Conservation (phyloP, 179 eudicot genomes). For the Actinidia polygama region DNA sequence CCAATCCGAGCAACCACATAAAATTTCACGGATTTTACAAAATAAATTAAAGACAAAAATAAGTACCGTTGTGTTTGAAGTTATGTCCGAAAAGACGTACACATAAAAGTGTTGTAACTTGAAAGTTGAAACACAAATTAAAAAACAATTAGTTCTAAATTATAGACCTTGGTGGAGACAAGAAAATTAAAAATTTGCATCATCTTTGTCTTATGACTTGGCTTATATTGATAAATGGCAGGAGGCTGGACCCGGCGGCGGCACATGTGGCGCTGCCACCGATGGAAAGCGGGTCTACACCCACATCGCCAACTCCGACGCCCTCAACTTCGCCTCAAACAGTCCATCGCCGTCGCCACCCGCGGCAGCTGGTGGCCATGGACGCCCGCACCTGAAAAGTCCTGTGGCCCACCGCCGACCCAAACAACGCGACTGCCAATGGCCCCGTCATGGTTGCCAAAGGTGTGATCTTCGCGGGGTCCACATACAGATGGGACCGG, state of each 20-base stretch:
- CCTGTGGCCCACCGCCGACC: slow-evolving; percentile 55
- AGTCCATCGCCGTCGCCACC: slow-evolving; percentile 38
- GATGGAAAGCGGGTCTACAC: slow-evolving; percentile 54
- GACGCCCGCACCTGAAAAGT: slow-evolving; percentile 46
- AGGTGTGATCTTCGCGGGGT: slow-evolving; percentile 55
- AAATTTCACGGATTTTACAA: no score
- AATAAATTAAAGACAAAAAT: no score
- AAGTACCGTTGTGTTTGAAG: no score
- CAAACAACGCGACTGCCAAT: slow-evolving; percentile 37
- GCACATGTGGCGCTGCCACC: slow-evolving; percentile 67
- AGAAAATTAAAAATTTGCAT: no score
- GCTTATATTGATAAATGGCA: no score
- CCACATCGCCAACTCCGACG: slow-evolving; percentile 48
- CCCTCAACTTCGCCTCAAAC: slow-evolving; percentile 37
- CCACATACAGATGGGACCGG: slow-evolving; percentile 41
- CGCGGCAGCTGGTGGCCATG: slow-evolving; percentile 59
- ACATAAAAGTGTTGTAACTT: no score
- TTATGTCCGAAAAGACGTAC: no score
- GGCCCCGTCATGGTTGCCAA: slow-evolving; percentile 52
- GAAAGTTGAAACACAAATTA: no score
- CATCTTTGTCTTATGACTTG: no score
- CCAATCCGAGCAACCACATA: no score
- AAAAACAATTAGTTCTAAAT: no score
- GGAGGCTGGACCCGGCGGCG: slow-evolving; percentile 56
- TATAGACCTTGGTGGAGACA: no score